A percentile compares a stretch with the other conserved stretches of the same genome.
phyloP scores from a whole-genome alignment of 345 rosid species.

The Fremontodendron californicum region DNA sequence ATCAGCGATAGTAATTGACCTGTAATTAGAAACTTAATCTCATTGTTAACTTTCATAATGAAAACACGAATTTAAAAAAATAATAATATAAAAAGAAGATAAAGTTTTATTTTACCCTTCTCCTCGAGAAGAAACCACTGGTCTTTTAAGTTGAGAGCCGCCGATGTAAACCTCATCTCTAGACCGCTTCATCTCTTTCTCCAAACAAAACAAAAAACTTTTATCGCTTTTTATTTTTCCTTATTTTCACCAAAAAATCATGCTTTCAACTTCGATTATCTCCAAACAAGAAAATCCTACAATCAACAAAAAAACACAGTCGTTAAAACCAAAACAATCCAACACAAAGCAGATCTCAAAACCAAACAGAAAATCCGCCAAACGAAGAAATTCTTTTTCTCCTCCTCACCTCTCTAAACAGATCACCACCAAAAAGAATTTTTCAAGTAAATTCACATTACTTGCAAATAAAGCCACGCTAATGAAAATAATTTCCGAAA shows the following conservation, averaged over 20 bases:
- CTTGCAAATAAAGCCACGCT: slow-evolving; percentile 40
- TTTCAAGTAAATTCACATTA: slow-evolving; percentile 27
- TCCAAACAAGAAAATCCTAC: slow-evolving; percentile 21
- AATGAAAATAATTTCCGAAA: neutral
- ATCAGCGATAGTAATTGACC: neutral
- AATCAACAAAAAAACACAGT: slow-evolving; percentile 19
- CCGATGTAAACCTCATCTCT: slow-evolving; percentile 66
- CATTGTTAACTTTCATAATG: slow-evolving; percentile 19
- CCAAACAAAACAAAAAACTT: slow-evolving; percentile 9
- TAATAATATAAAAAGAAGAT: too few relatives aligned
- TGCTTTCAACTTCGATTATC: slow-evolving; percentile 32
- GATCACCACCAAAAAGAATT: slow-evolving; percentile 32
- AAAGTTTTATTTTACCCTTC: slow-evolving; percentile 55
- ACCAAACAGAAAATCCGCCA: slow-evolving; percentile 14
- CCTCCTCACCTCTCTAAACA: slow-evolving; percentile 20
- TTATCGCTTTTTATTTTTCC: slow-evolving; percentile 10
- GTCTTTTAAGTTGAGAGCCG: slow-evolving; percentile 53
- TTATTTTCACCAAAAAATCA: slow-evolving; percentile 34
- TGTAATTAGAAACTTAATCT: slow-evolving; percentile 21
- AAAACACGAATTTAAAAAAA: neutral
- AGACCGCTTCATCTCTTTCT: slow-evolving; percentile 63
- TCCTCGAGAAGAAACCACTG: slow-evolving; percentile 57
- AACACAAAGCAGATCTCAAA: slow-evolving; percentile 49
- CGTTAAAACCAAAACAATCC: slow-evolving; percentile 11
- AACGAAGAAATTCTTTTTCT: slow-evolving; percentile 9